A percentile compares a stretch with the other conserved stretches of the same genome.
These are phyloP conservation scores for Alternaria metachromatica DNA, from an alignment of 2,329 filamentous ascomycete species.

Conservation along the genomic window DNA sequence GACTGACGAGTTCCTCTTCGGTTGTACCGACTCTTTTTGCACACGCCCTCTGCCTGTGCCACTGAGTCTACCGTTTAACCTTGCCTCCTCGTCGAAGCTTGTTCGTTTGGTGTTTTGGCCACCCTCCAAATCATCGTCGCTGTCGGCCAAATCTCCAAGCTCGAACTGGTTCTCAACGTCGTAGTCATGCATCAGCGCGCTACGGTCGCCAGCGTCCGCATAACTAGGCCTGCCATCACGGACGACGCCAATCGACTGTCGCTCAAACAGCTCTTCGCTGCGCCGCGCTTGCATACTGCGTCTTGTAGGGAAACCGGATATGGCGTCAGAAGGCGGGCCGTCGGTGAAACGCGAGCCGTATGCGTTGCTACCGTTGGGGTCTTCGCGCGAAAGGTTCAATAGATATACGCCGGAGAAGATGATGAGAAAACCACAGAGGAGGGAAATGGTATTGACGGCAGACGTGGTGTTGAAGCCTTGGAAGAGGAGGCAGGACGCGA, in stretches of 20 bases:
- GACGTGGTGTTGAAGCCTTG: slow-evolving; percentile 95
- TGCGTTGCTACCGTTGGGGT: slow-evolving; percentile 78
- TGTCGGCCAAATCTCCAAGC: slow-evolving; percentile 77
- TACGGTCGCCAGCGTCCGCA: slow-evolving; percentile 64
- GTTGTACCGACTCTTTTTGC: slow-evolving; percentile 38
- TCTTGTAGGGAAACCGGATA: slow-evolving; percentile 87
- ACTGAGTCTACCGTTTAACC: slow-evolving; percentile 28
- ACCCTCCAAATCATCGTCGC: slow-evolving; percentile 48
- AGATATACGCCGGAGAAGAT: slow-evolving; percentile 97
- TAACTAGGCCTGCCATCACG: slow-evolving; percentile 19
- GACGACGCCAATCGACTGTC: slow-evolving; percentile 51
- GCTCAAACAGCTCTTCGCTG: slow-evolving; percentile 56
- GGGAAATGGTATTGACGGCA: slow-evolving; percentile 86
- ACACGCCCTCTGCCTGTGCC: slow-evolving; percentile 37
- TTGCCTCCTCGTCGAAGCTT: slow-evolving; percentile 19
- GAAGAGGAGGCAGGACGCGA: slow-evolving; percentile 95
- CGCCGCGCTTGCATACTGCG: slow-evolving; percentile 91
- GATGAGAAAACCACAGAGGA: slow-evolving; percentile 90
- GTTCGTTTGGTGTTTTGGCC: slow-evolving; percentile 19
- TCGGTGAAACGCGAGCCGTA: slow-evolving; percentile 65
- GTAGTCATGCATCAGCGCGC: slow-evolving; percentile 86
- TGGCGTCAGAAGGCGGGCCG: slow-evolving; percentile 86
- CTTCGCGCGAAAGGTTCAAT: slow-evolving; percentile 90
- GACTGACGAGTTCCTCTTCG: slow-evolving; percentile 29
- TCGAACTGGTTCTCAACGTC: slow-evolving; percentile 80